Conservation (phyloP, 2,329 filamentous ascomycete genomes). For the Claviceps paspali region DNA sequence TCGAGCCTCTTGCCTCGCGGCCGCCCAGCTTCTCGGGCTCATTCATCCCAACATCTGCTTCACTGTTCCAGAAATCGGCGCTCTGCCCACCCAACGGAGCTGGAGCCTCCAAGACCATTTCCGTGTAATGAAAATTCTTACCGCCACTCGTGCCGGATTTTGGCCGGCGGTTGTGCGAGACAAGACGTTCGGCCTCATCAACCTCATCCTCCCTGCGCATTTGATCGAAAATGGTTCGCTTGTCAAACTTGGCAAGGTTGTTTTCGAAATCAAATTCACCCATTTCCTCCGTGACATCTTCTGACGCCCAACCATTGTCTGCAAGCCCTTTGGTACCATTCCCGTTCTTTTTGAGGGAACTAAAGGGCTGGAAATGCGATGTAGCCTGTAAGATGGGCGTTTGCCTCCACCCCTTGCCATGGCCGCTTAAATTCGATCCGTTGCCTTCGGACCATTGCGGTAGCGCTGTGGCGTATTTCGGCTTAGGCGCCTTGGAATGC, state of each 20-base stretch:
- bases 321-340: conserved; percentile 27
- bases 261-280: conserved; percentile 89
- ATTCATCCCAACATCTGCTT: conserved; percentile 47
- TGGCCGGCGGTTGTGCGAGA: conserved; percentile 65
- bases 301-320: conserved; percentile 84
- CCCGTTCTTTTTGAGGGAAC: conserved; percentile 41
- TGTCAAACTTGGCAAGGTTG: conserved; percentile 88
- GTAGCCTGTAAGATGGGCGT: conserved; percentile 46
- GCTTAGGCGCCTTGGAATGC: conserved; percentile 18
- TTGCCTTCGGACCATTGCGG: conserved; percentile 13
- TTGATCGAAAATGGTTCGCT: conserved; percentile 78
- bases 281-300: conserved; percentile 88
- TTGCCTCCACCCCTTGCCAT: conserved; percentile 42
- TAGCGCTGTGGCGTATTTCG: conserved; percentile 13
- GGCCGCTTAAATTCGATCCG: conserved; percentile 13
- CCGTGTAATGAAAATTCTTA: conserved; percentile 81
- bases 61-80: conserved; percentile 56
- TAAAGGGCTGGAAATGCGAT: conserved; percentile 47
- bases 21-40: conserved; percentile 31
- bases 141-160: conserved; percentile 61
- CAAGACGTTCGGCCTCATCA: conserved; percentile 80
- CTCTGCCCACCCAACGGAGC: conserved; percentile 21
- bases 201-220: conserved; percentile 78
- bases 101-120: conserved; percentile 69
- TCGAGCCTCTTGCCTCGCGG: conserved; percentile 34